phyloP scores from a whole-genome alignment of 2,329 filamentous ascomycete species.

The Septoria petroselini region DNA sequence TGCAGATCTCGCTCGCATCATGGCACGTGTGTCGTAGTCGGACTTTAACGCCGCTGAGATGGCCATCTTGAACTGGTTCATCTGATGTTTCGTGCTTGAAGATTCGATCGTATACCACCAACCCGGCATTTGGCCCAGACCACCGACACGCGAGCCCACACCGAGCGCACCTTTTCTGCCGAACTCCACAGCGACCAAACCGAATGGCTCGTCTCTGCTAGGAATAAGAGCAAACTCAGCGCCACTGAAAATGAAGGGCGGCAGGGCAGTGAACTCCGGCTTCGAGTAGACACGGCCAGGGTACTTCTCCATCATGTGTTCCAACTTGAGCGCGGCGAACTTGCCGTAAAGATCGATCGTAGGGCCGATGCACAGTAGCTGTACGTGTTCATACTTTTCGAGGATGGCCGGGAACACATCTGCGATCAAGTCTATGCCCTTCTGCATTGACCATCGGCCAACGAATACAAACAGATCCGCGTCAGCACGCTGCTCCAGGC shows the following conservation, averaged over 20 bases:
- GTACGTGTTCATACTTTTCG: slow-evolving; percentile 57
- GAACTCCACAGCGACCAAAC: slow-evolving; percentile 66
- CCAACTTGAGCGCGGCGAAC: slow-evolving; percentile 64
- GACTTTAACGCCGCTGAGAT: slow-evolving; percentile 61
- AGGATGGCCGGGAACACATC: slow-evolving; percentile 64
- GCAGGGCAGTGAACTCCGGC: slow-evolving; percentile 64
- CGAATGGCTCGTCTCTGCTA: slow-evolving; percentile 66
- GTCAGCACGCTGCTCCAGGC: slow-evolving; percentile 58
- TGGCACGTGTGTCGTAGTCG: slow-evolving; percentile 53
- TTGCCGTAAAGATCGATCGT: slow-evolving; percentile 67
- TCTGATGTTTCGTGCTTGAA: slow-evolving; percentile 59
- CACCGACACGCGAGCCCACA: slow-evolving; percentile 64
- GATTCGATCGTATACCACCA: slow-evolving; percentile 70
- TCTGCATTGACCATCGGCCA: slow-evolving; percentile 67
- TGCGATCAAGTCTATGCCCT: slow-evolving; percentile 65
- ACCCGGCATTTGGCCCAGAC: slow-evolving; percentile 67
- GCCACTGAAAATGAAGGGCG: slow-evolving; percentile 65
- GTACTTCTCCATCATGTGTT: slow-evolving; percentile 63
- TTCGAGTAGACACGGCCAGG: slow-evolving; percentile 65
- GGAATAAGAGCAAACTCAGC: slow-evolving; percentile 68
- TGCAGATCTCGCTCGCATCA: slow-evolving; percentile 63
- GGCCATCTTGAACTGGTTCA: slow-evolving; percentile 63
- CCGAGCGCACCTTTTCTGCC: slow-evolving; percentile 66
- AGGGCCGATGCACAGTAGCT: slow-evolving; percentile 62
- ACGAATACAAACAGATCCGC: slow-evolving; percentile 67